Base-by-base conservation (phyloP, 768 basidiomycete genomes). In the Phlebiopsis flavidoalba region DNA sequence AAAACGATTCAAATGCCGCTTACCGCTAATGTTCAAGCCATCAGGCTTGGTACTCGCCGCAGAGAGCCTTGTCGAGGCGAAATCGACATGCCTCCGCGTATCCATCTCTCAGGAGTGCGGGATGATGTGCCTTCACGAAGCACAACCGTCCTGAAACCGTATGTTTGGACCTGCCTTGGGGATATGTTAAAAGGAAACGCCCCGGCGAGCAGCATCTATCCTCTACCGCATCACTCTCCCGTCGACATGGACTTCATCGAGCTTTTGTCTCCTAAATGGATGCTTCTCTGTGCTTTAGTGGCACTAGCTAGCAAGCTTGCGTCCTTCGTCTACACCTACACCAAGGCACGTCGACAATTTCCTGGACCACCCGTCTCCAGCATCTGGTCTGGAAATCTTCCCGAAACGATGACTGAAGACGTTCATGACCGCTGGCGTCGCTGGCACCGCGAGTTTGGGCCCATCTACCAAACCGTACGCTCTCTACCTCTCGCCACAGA, bases 401-500 rank as follows among this genome's bases (percentile, higher is more conserved):
- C 26, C n/a, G 35, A 56, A 26, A 43, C 54, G 15, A 40, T 56
- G 54, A 46, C 54, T 10, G 54, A 56, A 11, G 43, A 56, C 36
- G 54, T 56, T 10, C 54, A 56, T 36, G 54, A 56, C 12, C 37
- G 40, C 8, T 56, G 54, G 54, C 36, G 54, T 14, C 54, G 54
- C 19, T 56, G 54, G 54, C 54, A 56, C 43, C 54, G 54, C 35
- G 24, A 56, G n/a, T 56, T 35, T 22, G 54, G 54, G 5, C 54
- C 54, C 21, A 43, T 56, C 2, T 56, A 43, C 54, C 54, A 56
- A 43, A 56, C 54, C 19, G 54, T 56, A 22, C 36, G 54, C 43
- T 7, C 15, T 22, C 10, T 19, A 1, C 22, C 21, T 43, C 12
- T 40, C 14, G 7, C 2, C 14, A 43, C 43, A 5, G 36, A 31